Evolutionary conservation across 2,329 filamentous ascomycete species (phyloP).

Genomic region (Phialophora verrucosa): DNA sequence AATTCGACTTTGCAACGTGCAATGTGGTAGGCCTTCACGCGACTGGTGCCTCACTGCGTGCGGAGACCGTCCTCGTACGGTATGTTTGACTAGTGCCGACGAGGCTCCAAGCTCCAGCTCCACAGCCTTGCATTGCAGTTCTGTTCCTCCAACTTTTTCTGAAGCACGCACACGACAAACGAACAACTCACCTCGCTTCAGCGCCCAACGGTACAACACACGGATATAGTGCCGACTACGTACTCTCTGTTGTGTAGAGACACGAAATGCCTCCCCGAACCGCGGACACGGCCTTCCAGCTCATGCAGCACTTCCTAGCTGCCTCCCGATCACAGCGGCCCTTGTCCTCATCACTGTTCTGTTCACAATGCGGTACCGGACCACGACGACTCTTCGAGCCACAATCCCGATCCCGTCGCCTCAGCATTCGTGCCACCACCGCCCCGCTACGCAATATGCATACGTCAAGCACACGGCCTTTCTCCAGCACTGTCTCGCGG

Average conservation of each 20-base stretch:
- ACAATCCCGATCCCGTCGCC: background rate
- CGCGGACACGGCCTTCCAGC: slow-evolving; percentile 14
- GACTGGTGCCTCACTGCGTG: too few relatives aligned
- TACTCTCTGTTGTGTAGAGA: background rate
- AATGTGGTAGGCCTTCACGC: too few relatives aligned
- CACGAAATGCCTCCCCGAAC: slow-evolving; percentile 19
- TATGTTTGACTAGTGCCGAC: background rate
- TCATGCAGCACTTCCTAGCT: slow-evolving; percentile 14
- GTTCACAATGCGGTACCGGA: slow-evolving; percentile 26
- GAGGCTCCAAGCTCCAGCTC: background rate
- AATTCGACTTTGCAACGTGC: too few relatives aligned
- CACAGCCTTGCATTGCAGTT: background rate
- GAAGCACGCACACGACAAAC: background rate
- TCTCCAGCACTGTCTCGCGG: slow-evolving; percentile 51
- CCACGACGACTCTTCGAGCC: background rate
- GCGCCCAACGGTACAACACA: background rate
- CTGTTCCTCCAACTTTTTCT: background rate
- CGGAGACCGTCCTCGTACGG: background rate
- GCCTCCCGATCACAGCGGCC: background rate
- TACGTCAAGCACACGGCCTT: slow-evolving; percentile 38
- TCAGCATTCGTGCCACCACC: slow-evolving; percentile 1
- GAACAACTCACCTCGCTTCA: background rate
- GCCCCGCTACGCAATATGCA: background rate
- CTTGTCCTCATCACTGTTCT: slow-evolving; percentile 13
- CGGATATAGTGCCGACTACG: background rate